A percentile compares a stretch with the other conserved stretches of the same genome.
These are phyloP conservation scores for Fusarium bactridioides DNA, from an alignment of 2,329 filamentous ascomycete species.

Conservation along the genomic window DNA sequence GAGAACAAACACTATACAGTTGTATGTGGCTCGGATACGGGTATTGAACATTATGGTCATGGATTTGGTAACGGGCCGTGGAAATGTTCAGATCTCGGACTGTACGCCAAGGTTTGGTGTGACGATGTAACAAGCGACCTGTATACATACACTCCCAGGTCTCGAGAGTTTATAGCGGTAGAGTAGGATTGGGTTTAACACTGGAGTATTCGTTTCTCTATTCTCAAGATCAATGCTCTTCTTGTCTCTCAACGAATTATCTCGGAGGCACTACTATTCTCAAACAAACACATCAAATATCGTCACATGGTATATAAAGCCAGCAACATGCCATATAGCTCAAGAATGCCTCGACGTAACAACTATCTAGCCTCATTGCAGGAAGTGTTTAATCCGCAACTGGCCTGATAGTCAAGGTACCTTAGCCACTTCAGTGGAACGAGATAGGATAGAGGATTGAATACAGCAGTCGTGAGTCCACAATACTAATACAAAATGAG, in stretches of 20 bases:
- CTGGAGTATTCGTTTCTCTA: not conserved
- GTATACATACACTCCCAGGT: not conserved
- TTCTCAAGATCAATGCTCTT: not conserved
- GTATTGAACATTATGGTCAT: not conserved
- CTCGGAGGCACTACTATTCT: not conserved
- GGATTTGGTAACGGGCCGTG: fast-evolving
- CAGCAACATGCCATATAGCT: not conserved
- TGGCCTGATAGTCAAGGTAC: not conserved
- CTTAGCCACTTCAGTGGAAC: too few species aligned
- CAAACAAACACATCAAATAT: not conserved
- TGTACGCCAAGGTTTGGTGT: not conserved
- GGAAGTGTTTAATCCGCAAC: not conserved
- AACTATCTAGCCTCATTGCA: not conserved
- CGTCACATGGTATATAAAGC: not conserved
- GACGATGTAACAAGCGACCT: not conserved
- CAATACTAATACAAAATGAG: not conserved
- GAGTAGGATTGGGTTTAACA: not conserved
- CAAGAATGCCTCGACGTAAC: not conserved
- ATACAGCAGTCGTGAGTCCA: not conserved
- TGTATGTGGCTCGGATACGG: not conserved
- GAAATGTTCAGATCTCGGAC: not conserved
- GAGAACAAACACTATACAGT: not conserved
- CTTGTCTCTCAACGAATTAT: not conserved
- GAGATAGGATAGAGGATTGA: not conserved
- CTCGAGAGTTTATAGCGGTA: not conserved